A percentile compares a stretch with the other conserved stretches of the same genome.
Conservation (phyloP, 805 yeast species). For the Ogataea salicorniae region DNA sequence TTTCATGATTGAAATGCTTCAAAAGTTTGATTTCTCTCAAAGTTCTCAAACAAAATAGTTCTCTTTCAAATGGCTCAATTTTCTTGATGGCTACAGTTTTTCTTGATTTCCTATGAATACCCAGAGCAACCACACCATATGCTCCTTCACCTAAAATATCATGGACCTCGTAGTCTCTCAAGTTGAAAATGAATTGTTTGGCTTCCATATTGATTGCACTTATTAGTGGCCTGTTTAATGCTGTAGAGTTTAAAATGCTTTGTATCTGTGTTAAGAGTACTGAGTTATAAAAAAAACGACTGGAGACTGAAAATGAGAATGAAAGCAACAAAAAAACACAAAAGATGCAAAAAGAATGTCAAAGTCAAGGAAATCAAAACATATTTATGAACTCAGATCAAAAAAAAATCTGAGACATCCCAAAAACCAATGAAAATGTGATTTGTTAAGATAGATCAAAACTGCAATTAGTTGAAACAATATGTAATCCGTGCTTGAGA, state of each 20-base stretch:
- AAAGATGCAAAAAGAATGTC: too few species aligned
- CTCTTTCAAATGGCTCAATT: conserved; percentile 63
- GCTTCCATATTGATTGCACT: conserved; percentile 9
- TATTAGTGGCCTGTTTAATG: too few species aligned
- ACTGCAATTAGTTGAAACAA: too few species aligned
- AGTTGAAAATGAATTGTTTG: conserved; percentile 50
- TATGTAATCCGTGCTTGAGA: too few species aligned
- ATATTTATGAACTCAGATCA: too few species aligned
- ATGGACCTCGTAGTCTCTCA: conserved; percentile 54
- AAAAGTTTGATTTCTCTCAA: conserved; percentile 64
- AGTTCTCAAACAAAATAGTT: conserved; percentile 64
- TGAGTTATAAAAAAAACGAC: too few species aligned
- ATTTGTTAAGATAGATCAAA: too few species aligned
- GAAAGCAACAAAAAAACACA: background rate
- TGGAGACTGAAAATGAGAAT: background rate
- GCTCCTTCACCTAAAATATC: conserved; percentile 77
- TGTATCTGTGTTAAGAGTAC: background rate
- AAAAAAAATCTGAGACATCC: too few species aligned
- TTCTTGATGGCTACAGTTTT: conserved; percentile 73
- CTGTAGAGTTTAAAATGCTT: background rate
- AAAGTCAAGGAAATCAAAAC: too few species aligned
- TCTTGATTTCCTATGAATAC: conserved; percentile 51
- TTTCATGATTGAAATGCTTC: conserved; percentile 66
- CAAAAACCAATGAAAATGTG: too few species aligned
- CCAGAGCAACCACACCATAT: conserved; percentile 73